phyloP scores from a whole-genome alignment of 805 yeast species.

The Kodamaea leandrae region DNA sequence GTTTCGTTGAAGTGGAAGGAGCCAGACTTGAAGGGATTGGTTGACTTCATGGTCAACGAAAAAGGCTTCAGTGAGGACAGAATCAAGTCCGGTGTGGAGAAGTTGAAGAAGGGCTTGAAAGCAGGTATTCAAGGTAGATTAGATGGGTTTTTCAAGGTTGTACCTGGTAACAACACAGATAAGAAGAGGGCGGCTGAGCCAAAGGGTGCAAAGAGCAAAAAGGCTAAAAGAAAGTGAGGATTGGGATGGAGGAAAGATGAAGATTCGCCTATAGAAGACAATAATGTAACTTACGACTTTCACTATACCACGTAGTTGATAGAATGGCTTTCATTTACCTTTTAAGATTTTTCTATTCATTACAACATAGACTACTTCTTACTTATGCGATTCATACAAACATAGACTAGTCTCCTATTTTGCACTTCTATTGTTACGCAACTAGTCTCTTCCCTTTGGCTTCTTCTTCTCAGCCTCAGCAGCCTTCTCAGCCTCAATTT shows the following conservation, averaged over 20 bases:
- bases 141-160: constrained; percentile 85
- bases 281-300: neutral
- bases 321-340: neutral
- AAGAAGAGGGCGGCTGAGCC: constrained; percentile 33
- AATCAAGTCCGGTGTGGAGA: constrained; percentile 80
- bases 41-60: constrained; percentile 77
- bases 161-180: constrained; percentile 43
- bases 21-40: constrained; percentile 82
- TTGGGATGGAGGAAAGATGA: neutral
- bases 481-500: constrained; percentile 84
- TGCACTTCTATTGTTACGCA: no score
- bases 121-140: constrained; percentile 86
- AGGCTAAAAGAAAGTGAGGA: constrained; percentile 19
- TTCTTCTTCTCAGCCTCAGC: constrained; percentile 77
- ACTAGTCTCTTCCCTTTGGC: constrained; percentile 24
- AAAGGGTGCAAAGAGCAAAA: constrained; percentile 29
- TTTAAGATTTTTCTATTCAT: neutral
- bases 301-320: no score
- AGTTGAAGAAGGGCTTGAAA: constrained; percentile 78
- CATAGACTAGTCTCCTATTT: neutral
- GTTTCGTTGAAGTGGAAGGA: constrained; percentile 80
- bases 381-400: neutral
- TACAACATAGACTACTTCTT: neutral
- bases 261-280: neutral
- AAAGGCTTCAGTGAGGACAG: constrained; percentile 94